Percentiles rank a stretch among this genome's conserved stretches.
phyloP scores from a whole-genome alignment of 352 stramenopile genomes.

The Pythium phragmiticola region DNA sequence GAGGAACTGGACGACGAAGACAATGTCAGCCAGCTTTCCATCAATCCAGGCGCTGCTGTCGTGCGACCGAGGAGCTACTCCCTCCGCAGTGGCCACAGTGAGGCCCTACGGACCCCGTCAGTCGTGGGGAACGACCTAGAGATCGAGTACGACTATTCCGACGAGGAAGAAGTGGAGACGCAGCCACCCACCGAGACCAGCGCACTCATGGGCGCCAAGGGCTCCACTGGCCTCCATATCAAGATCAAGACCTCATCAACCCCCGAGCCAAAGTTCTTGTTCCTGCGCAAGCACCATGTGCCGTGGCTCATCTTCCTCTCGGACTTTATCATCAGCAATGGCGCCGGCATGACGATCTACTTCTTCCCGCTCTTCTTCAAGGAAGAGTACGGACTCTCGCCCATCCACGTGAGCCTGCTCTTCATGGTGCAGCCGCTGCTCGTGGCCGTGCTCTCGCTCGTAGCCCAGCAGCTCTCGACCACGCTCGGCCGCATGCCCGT shows the following conservation, averaged over 20 bases:
- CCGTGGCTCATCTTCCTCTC: conserved; percentile 71
- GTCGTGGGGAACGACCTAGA: conserved; percentile 51
- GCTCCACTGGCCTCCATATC: neutral
- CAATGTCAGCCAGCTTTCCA: no score
- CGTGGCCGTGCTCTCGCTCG: conserved; percentile 60
- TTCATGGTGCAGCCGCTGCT: conserved; percentile 72
- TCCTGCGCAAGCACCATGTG: conserved; percentile 60
- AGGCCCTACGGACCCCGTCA: conserved; percentile 48
- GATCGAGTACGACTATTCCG: conserved; percentile 38
- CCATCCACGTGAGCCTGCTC: conserved; percentile 70
- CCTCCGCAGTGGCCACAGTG: conserved; percentile 20
- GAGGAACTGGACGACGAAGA: neutral
- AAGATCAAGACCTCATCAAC: neutral
- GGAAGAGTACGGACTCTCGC: conserved; percentile 74
- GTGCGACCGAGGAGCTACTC: conserved; percentile 9
- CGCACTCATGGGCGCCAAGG: conserved; percentile 14
- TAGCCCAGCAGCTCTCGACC: conserved; percentile 52
- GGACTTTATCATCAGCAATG: conserved; percentile 87
- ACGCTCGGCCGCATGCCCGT: conserved; percentile 66
- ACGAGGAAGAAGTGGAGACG: conserved; percentile 13
- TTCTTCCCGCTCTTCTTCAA: conserved; percentile 90
- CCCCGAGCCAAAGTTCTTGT: conserved; percentile 42
- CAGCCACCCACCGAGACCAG: conserved; percentile 13
- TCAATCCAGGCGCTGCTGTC: no score
- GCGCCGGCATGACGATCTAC: conserved; percentile 82